Evolutionary conservation across 73 alveolate species (phyloP).

Genomic region (Effrenium voratum): DNA sequence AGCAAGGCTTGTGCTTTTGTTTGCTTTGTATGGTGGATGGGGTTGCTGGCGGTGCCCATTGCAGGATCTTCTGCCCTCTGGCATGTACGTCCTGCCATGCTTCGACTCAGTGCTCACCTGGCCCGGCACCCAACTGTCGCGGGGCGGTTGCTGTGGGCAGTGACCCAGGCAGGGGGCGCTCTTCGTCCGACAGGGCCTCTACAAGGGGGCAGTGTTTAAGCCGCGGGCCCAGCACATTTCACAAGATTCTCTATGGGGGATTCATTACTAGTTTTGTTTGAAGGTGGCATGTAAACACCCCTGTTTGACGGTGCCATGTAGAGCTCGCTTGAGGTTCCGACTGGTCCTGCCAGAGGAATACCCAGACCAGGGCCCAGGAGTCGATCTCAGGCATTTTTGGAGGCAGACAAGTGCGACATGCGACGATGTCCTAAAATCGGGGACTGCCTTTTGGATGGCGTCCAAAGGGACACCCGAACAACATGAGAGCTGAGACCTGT

Average conservation of each 20-base stretch:
- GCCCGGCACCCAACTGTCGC: not conserved
- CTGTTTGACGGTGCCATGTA: not conserved
- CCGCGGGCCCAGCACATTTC: not conserved
- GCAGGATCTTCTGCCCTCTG: slow-evolving; percentile 91
- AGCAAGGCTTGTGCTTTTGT: too few species aligned
- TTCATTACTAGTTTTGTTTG: too few species aligned
- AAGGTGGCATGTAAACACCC: too few species aligned
- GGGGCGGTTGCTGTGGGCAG: not conserved
- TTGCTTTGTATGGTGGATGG: too few species aligned
- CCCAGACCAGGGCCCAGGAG: slow-evolving; percentile 89
- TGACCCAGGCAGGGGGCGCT: slow-evolving; percentile 77
- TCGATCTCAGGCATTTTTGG: not conserved
- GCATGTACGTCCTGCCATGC: slow-evolving; percentile 89
- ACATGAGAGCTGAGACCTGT: slow-evolving; percentile 42
- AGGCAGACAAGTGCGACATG: not conserved
- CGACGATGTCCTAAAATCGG: not conserved
- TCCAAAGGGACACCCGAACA: not conserved
- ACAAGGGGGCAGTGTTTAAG: slow-evolving; percentile 89
- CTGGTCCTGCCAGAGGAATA: slow-evolving; percentile 91
- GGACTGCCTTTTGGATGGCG: not conserved
- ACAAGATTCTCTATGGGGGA: not conserved
- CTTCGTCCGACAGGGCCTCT: slow-evolving; percentile 84
- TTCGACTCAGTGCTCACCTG: slow-evolving; percentile 88
- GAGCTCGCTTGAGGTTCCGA: slow-evolving; percentile 24
- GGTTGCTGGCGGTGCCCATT: not conserved